These are phyloP conservation scores for Puccinia triticina DNA, from an alignment of 1,284 basidiomycete species.

Conservation along the genomic window DNA sequence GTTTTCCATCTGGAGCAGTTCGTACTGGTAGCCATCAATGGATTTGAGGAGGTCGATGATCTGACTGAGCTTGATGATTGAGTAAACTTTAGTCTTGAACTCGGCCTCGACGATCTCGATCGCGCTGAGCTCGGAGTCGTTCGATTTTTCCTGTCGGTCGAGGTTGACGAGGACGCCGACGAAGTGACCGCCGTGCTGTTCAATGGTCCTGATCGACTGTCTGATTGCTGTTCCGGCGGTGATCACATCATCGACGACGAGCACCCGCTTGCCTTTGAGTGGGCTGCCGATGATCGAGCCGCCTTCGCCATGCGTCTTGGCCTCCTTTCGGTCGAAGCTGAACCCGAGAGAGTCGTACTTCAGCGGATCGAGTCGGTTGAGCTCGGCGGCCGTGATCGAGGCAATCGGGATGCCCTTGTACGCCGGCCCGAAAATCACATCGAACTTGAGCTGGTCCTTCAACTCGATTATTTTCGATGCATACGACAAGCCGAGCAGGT, in stretches of 20 bases:
- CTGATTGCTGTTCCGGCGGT: constrained; percentile 92
- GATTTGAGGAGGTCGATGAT: constrained; percentile 79
- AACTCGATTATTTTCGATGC: constrained; percentile 67
- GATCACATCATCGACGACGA: constrained; percentile 95
- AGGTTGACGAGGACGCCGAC: constrained; percentile 89
- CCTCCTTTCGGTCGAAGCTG: constrained; percentile 93
- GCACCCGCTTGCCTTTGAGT: constrained; percentile 75
- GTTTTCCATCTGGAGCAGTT: constrained; percentile 74
- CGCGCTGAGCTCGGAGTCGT: constrained; percentile 67
- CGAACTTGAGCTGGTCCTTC: constrained; percentile 70
- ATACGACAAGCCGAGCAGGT: constrained; percentile 81
- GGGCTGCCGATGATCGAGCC: constrained; percentile 85
- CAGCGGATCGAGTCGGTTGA: constrained; percentile 67
- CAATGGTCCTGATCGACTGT: constrained; percentile 74
- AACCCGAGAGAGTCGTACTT: constrained; percentile 64
- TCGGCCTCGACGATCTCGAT: constrained; percentile 82
- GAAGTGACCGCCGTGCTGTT: constrained; percentile 67
- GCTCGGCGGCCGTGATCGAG: constrained; percentile 78
- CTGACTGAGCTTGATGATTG: constrained; percentile 79
- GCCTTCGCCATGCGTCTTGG: constrained; percentile 96
- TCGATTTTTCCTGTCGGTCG: constrained; percentile 84
- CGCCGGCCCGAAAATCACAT: constrained; percentile 92
- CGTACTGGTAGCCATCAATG: constrained; percentile 68
- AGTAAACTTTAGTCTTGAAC: constrained; percentile 71
- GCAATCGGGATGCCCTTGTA: constrained; percentile 98